A percentile compares a stretch with the other conserved stretches of the same genome.
These are phyloP conservation scores for Plenodomus lindquistii DNA, from an alignment of 2,329 filamentous ascomycete species.

Conservation along the genomic window DNA sequence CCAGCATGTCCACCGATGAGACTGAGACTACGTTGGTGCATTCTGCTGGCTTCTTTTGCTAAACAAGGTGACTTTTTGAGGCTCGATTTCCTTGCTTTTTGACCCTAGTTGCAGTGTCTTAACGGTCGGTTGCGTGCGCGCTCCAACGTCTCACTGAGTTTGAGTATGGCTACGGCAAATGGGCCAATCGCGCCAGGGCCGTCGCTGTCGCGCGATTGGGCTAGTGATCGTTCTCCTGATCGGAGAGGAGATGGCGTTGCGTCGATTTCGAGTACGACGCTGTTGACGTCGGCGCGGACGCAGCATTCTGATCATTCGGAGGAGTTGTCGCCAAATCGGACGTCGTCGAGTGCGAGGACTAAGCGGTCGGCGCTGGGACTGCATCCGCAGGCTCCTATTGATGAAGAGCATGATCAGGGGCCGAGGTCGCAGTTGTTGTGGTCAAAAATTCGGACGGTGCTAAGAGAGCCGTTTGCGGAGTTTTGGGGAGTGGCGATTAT, in stretches of 20 bases:
- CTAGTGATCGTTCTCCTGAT: constrained; percentile 10
- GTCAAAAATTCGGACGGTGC: constrained; percentile 41
- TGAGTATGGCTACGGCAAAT: constrained; percentile 7
- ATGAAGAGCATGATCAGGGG: constrained; percentile 47
- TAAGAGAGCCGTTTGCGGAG: constrained; percentile 51
- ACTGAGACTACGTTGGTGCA: background rate
- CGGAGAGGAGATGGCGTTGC: constrained; percentile 12
- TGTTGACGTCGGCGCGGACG: constrained; percentile 21
- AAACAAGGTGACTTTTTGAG: background rate
- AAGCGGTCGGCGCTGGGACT: constrained; percentile 40
- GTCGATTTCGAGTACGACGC: constrained; percentile 13
- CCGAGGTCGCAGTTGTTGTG: constrained; percentile 43
- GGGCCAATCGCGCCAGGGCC: constrained; percentile 21
- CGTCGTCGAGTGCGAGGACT: constrained; percentile 25
- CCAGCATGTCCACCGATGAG: background rate
- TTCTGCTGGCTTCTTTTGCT: background rate
- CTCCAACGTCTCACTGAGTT: background rate
- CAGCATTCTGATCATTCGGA: constrained; percentile 18
- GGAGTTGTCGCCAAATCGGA: constrained; percentile 17
- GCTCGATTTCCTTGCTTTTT: background rate
- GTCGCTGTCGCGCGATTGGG: constrained; percentile 25
- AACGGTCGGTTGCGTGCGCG: too few relatives aligned
- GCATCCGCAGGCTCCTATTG: constrained; percentile 46
- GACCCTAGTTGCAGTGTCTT: too few relatives aligned
- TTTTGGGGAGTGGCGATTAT: constrained; percentile 50